phyloP scores from a whole-genome alignment of 2,329 filamentous ascomycete genomes.

The Aspergillus fumigatiaffinis region DNA sequence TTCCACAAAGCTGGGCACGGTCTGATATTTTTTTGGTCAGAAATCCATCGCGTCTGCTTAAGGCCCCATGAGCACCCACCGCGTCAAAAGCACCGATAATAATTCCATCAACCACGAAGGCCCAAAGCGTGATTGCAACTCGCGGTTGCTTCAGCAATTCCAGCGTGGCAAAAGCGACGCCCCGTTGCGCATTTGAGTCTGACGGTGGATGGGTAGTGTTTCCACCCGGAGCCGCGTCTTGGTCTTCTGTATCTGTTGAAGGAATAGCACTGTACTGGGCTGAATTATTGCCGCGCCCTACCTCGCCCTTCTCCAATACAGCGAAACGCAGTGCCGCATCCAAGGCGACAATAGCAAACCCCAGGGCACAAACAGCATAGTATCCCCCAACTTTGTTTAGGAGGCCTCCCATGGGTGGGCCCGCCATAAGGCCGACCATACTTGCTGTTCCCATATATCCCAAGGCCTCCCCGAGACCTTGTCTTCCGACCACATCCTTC shows the following conservation, averaged over 20 bases:
- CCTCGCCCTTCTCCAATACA: slow-evolving; percentile 58
- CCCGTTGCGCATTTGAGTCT: neutral
- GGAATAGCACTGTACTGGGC: slow-evolving; percentile 15
- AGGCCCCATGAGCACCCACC: slow-evolving; percentile 2
- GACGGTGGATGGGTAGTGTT: slow-evolving; percentile 10
- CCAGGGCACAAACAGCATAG: slow-evolving; percentile 54
- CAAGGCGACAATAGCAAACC: slow-evolving; percentile 50
- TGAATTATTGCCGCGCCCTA: slow-evolving; percentile 19
- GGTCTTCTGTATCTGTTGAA: slow-evolving; percentile 1
- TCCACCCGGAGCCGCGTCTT: neutral
- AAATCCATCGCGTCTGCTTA: neutral
- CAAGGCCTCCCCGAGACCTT: slow-evolving; percentile 57
- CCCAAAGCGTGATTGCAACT: slow-evolving; percentile 6
- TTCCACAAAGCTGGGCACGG: slow-evolving; percentile 51
- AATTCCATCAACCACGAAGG: slow-evolving; percentile 1
- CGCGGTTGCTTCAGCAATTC: slow-evolving; percentile 3
- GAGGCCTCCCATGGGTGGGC: slow-evolving; percentile 56
- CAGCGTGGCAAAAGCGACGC: slow-evolving; percentile 23
- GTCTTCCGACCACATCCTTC: slow-evolving; percentile 53
- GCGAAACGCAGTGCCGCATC: slow-evolving; percentile 58
- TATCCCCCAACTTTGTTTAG: slow-evolving; percentile 57
- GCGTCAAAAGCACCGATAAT: slow-evolving; percentile 27
- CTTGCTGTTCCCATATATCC: slow-evolving; percentile 54
- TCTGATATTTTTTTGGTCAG: slow-evolving; percentile 17
- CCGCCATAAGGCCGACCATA: slow-evolving; percentile 51